Evolutionary conservation across 2,329 filamentous ascomycete species (phyloP), one percentile per base, ranked within the genome.

Genomic region (Monosporascus sp.): DNA sequence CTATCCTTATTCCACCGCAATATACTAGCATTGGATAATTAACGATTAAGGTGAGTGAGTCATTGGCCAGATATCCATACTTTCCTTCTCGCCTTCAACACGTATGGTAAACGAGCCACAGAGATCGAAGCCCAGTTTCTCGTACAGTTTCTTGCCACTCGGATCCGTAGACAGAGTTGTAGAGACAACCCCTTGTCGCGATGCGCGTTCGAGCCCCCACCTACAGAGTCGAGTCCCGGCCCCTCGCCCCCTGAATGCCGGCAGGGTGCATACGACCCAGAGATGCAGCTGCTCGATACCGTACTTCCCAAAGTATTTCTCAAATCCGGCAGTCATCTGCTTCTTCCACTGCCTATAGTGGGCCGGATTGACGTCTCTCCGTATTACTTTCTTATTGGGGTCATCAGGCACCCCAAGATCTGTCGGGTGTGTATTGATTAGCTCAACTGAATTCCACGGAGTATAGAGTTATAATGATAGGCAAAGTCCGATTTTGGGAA

Each of bases 361-460:
- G 31, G 20, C 41, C 7, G 55, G 47, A 44, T 56, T 54, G 18
- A 48, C 55, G 26, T 56, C 55, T 26, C 18, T 40, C 38, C 55
- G 52, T 15, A 37, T 47, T 26, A 46, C 26, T 20, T 46, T 43
- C 43, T 49, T 37, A n/a, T 45, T 18, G 37, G 47, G 55, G 35
- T 54, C 31, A 41, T 56, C 55, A 26, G 55, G 55, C 22, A 56
- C 50, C 20, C 55, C 55, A 38, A 56, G 55, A 56, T 54, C 55
- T 56, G 37, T 8, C 40, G 20, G 40, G 20, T 24, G 24, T 37
- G 9, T 41, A 37, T 26, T 37, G 7, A 49, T 41, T n/a, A 51
- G 24, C 37, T 49, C 18, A 44, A 31, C n/a, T 37, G 26, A 11
- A 43, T 44, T 26, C 11, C 7, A 9, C 38, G 9, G 11, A 18